Percentiles rank a stretch among this genome's conserved stretches.
Conservation (phyloP, 108 stramenopile species). For the Pseudonitzschia multistriata region DNA sequence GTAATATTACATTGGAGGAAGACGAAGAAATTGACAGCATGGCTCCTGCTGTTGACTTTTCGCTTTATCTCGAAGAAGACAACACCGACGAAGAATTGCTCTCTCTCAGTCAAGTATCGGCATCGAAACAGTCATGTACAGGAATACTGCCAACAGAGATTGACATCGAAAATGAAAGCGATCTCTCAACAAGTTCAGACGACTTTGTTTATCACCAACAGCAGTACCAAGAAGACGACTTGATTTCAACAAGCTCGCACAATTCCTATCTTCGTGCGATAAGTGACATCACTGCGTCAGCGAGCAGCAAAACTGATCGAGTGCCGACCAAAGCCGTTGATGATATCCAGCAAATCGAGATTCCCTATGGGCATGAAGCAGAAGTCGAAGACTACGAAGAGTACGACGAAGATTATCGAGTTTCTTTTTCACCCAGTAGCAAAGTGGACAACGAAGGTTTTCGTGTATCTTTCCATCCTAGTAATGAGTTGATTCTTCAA, state of each 20-base stretch:
- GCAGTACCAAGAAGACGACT: background rate
- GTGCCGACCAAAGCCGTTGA: background rate
- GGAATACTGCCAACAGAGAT: background rate
- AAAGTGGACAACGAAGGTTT: background rate
- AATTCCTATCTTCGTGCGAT: slow-evolving; percentile 3
- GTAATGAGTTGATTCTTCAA: slow-evolving; percentile 3
- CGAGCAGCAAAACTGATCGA: background rate
- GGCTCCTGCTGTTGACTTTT: slow-evolving; percentile 3
- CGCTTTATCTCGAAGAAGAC: background rate
- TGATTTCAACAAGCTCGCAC: background rate
- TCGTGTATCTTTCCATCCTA: slow-evolving; percentile 1
- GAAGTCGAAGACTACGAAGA: background rate
- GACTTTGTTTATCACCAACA: background rate
- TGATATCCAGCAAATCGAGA: background rate
- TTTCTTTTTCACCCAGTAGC: too few species aligned
- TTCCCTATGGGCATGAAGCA: background rate
- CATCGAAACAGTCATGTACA: background rate
- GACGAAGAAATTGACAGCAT: slow-evolving; percentile 12
- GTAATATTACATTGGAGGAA: background rate
- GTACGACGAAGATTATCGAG: background rate
- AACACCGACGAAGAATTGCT: background rate
- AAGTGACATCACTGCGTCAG: background rate
- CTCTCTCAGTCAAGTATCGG: background rate
- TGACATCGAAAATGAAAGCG: background rate
- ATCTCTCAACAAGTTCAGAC: background rate